Conservation (phyloP, 257 asterid genomes). For the Solanum chilense region DNA sequence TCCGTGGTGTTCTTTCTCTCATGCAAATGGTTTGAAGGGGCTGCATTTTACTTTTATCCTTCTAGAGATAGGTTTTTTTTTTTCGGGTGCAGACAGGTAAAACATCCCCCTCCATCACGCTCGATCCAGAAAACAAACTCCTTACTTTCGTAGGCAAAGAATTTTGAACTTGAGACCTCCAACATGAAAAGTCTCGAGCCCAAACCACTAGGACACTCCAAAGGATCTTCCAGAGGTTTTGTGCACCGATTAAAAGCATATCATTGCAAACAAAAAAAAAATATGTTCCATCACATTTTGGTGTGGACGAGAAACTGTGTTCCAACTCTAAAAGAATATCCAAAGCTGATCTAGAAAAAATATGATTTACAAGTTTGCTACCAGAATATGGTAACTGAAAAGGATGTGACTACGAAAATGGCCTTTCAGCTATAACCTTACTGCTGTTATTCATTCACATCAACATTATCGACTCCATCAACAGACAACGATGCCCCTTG, state of each 20-base stretch:
- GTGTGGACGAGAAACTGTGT: neutral
- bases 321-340: neutral
- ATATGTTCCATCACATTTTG: neutral
- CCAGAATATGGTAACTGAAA: neutral
- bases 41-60: neutral
- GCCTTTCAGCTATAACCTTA: neutral
- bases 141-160: rapidly evolving
- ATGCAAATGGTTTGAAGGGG: neutral
- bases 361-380: neutral
- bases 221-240: neutral
- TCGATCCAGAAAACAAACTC: neutral
- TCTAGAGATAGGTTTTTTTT: too few species aligned
- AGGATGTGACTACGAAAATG: neutral
- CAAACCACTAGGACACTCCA: neutral
- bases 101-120: neutral
- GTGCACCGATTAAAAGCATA: neutral
- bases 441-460: constrained; percentile 9
- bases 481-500: constrained; percentile 22
- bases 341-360: neutral
- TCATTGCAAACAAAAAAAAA: neutral
- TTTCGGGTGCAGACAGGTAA: neutral
- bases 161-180: neutral
- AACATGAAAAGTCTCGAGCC: neutral
- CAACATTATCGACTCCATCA: constrained; percentile 18
- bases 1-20: neutral